Evolutionary conservation across 1,139 yeast genomes (phyloP), one percentile per base, ranked within the genome.

Genomic region (Barnettozyma hawaiiensis): DNA sequence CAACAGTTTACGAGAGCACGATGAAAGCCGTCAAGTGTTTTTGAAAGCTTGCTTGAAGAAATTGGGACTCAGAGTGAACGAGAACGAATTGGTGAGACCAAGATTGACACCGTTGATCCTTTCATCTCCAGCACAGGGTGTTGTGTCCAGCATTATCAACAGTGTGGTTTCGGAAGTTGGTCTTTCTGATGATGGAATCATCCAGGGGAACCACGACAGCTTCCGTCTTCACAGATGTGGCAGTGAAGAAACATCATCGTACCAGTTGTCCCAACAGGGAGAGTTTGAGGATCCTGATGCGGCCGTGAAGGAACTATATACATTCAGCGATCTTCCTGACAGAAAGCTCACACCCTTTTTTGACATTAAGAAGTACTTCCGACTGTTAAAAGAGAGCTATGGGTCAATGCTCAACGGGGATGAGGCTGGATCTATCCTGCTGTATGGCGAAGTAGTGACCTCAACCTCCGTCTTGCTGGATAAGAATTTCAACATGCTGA

Each of bases 371-470:
- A 58, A 67, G 20, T 92, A 82, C 58, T 84, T 73, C 58, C 58
- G 63, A 7, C 55, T 63, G 26, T 64, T 90, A 41, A 61, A 64
- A 16, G 59, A 66, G 12, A 49, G 55, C 12, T 48, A 54, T 41
- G 49, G 58, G 16, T 46, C 55, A 3, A n/a, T n/a, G n/a, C 43
- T 57, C 16, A 43, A 52, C 18, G 51, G 54, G 9, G 67, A 69
- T 4, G 69, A 66, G 2, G 64, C 82, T 37, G 97, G 97, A 1
- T 64, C 81, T 1, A 59, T 73, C 2, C 60, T 86, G 22, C 67
- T 86, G 14, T 90, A 90, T 57, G 89, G 89, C 5, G 97, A 92
- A 57, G 95, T 90, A 4, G 80, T 90, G 1, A 85, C 96, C 0
- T 90, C 97, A 0, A 92, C 98, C 0, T 82, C 77, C 44, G 76